Evolutionary conservation across 2,329 filamentous ascomycete genomes (phyloP), one percentile per base, ranked within the genome.

Genomic region (Aspergillus fumigatiaffinis): DNA sequence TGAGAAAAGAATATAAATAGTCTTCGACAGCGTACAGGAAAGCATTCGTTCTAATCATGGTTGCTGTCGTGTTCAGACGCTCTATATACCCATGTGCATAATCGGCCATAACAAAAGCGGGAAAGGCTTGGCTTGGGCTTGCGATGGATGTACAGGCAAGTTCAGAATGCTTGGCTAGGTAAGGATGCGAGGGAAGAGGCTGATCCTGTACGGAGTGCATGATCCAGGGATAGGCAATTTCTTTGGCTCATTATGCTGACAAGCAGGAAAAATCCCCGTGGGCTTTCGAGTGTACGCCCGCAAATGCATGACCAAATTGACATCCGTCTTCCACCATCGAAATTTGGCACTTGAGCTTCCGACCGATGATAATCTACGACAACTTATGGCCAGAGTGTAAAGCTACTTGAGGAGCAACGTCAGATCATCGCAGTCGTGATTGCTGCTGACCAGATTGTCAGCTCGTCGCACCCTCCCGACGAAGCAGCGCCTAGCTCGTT

Each of bases 151-250:
- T 55, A 57, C 28, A 38, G 17, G 52, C 51, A 48, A 49, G 54
- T 51, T 52, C 41, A 60, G 62, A 64, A 65, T 64, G 60, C 63
- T 64, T 61, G 62, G 61, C 61, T 41, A 62, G 53, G 61, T 55
- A 65, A 63, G 61, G 57, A 60, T 56, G 53, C 44, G 46, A 44
- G 21, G 50, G 32, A 46, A 46, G 42, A 23, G 42, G 21, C 8
- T 12, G 42, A 23, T 21, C 20, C 42, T 23, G 42, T 21, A 46
- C 3, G n/a, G n/a, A 4, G 42, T 21, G 8, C 42, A 20, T 10
- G 42, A 21, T 46, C 42, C 42, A 46, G n/a, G 42, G 42, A 46
- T 46, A 17, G 14, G 32, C 4, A 32, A 32, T 32, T 32, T 32
- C 12, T 4, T 2, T 2, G 12, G 29, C 10, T 32, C 29, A 35